These are phyloP conservation scores for Ganoderma resinaceum DNA, from an alignment of 1,284 basidiomycete species.

Conservation along the genomic window DNA sequence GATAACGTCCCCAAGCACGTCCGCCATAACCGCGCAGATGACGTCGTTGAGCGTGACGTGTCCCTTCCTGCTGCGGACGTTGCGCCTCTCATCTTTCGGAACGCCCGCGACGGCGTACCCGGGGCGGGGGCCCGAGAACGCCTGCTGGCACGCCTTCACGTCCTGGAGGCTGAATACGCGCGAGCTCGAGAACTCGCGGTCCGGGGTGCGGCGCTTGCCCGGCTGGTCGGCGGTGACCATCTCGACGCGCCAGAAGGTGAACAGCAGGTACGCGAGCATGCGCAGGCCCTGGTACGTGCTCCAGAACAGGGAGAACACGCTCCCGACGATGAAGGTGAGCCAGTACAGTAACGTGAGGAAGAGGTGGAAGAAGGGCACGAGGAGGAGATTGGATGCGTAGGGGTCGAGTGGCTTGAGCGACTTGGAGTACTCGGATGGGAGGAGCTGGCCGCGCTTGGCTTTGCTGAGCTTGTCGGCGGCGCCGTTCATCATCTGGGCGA, in stretches of 20 bases:
- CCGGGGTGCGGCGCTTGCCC: slow-evolving; percentile 28
- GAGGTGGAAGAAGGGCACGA: slow-evolving; percentile 31
- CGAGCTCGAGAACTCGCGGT: slow-evolving; percentile 39
- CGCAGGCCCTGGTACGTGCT: slow-evolving; percentile 36
- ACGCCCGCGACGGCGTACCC: slow-evolving; percentile 33
- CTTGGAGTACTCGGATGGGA: slow-evolving; percentile 34
- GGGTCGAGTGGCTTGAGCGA: slow-evolving; percentile 33
- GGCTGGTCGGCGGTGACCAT: slow-evolving; percentile 36
- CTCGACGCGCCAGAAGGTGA: slow-evolving; percentile 40
- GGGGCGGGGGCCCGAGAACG: slow-evolving; percentile 38
- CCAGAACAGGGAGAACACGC: slow-evolving; percentile 33
- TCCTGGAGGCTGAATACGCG: slow-evolving; percentile 37
- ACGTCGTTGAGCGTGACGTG: slow-evolving; percentile 43
- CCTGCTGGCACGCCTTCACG: slow-evolving; percentile 39
- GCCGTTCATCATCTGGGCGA: slow-evolving; percentile 32
- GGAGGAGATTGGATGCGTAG: slow-evolving; percentile 20
- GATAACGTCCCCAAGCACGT: slow-evolving; percentile 35
- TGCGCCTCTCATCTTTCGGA: slow-evolving; percentile 31
- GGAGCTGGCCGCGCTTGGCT: slow-evolving; percentile 31
- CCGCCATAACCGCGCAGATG: slow-evolving; percentile 40
- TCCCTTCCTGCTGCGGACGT: slow-evolving; percentile 27
- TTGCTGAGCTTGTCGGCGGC: slow-evolving; percentile 26
- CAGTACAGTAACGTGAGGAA: slow-evolving; percentile 36
- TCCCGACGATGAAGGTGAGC: slow-evolving; percentile 23
- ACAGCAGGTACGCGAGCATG: slow-evolving; percentile 30